A percentile compares a stretch with the other conserved stretches of the same genome.
phyloP scores from a whole-genome alignment of 1,139 yeast genomes.

The Zygosaccharomyces sapae region DNA sequence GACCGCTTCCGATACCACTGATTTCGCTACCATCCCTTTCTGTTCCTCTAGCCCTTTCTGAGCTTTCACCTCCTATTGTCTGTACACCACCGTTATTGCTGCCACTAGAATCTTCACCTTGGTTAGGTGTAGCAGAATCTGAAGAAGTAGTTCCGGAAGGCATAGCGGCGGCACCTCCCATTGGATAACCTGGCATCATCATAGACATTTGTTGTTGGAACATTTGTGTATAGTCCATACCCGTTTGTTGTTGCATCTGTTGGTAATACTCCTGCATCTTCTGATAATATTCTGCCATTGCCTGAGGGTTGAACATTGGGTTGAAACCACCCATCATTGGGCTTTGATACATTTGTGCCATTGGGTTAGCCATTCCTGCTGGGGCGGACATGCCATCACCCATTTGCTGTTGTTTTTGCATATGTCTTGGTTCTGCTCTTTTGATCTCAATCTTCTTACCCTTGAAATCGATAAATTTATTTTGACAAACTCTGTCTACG shows the following conservation, averaged over 20 bases:
- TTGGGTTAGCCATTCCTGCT: constrained; percentile 18
- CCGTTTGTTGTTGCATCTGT: constrained; percentile 52
- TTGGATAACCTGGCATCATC: constrained; percentile 53
- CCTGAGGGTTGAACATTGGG: constrained; percentile 76
- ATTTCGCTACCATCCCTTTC: constrained; percentile 17
- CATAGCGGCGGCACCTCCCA: constrained; percentile 37
- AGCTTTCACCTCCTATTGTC: constrained; percentile 30
- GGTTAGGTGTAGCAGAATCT: constrained; percentile 27
- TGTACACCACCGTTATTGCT: constrained; percentile 25
- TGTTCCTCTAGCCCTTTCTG: constrained; percentile 15
- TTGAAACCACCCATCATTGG: constrained; percentile 53
- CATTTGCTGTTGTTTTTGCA: constrained; percentile 43
- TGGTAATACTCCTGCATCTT: constrained; percentile 76
- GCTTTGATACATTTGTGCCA: constrained; percentile 32
- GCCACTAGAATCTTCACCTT: constrained; percentile 24
- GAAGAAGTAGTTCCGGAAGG: constrained; percentile 27
- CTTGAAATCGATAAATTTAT: constrained; percentile 75
- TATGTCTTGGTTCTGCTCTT: constrained; percentile 92
- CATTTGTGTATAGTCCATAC: constrained; percentile 38
- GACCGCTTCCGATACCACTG: not conserved
- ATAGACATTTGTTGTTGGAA: constrained; percentile 46
- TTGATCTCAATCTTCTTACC: constrained; percentile 94
- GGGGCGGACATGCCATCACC: constrained; percentile 11
- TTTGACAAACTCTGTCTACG: constrained; percentile 84
- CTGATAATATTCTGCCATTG: constrained; percentile 86